Evolutionary conservation across 192 early-diverging fungal genomes (phyloP).

Genomic region (Entomortierella parvispora): DNA sequence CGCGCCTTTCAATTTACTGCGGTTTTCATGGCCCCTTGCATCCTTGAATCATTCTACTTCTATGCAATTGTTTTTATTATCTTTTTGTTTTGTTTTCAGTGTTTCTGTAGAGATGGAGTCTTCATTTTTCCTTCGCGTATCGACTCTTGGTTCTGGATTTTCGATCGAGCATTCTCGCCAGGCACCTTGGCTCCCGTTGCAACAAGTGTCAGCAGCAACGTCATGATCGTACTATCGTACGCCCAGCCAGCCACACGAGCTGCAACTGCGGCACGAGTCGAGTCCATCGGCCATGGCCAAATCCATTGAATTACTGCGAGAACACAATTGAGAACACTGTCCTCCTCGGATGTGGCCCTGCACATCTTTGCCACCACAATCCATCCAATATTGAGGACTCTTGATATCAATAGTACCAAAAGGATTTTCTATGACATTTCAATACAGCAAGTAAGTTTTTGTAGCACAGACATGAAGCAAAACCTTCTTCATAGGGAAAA

Average conservation of each 20-base stretch:
- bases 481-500: background rate
- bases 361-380: background rate
- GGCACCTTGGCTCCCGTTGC: conserved; percentile 13
- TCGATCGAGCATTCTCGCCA: background rate
- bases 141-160: background rate
- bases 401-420: conserved; percentile 4
- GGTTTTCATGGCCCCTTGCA: too few species aligned
- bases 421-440: conserved; percentile 7
- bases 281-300: background rate
- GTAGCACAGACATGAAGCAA: background rate
- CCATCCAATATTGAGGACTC: conserved; percentile 12
- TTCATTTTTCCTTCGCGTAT: too few species aligned
- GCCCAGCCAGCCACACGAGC: conserved; percentile 18
- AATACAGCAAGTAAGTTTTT: background rate
- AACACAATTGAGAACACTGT: too few species aligned
- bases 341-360: too few species aligned
- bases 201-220: conserved; percentile 12
- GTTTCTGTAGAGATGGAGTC: too few species aligned
- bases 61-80: too few species aligned
- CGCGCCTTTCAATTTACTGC: too few species aligned
- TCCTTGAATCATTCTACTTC: too few species aligned
- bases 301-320: background rate
- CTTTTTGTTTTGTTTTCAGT: too few species aligned
- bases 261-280: background rate
- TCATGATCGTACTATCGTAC: conserved; percentile 13